phyloP scores from a whole-genome alignment of 2,329 filamentous ascomycete species.

The Pseudomassariella vexata region DNA sequence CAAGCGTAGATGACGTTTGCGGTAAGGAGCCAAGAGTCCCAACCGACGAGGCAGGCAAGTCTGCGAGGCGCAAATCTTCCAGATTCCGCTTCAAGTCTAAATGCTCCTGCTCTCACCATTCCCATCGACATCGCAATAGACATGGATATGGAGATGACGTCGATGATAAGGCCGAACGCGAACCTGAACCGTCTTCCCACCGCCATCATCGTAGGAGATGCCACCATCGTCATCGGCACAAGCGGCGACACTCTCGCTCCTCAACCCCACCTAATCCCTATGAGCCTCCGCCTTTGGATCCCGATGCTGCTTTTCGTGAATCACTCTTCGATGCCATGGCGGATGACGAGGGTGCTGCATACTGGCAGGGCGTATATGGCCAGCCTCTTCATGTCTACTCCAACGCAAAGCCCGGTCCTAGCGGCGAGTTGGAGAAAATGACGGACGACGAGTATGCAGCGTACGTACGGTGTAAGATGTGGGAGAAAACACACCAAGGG shows the following conservation, averaged over 20 bases:
- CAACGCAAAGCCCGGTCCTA: slow-evolving; percentile 37
- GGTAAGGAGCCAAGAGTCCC: not conserved
- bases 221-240: slow-evolving; percentile 21
- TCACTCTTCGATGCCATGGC: slow-evolving; percentile 95
- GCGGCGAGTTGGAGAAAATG: slow-evolving; percentile 72
- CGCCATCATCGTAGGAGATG: slow-evolving; percentile 14
- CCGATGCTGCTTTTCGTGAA: slow-evolving; percentile 78
- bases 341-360: slow-evolving; percentile 90
- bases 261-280: slow-evolving; percentile 42
- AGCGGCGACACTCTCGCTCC: slow-evolving; percentile 30
- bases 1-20: slow-evolving; percentile 9
- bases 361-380: slow-evolving; percentile 95
- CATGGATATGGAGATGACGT: slow-evolving; percentile 7
- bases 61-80: slow-evolving; percentile 17
- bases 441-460: slow-evolving; percentile 85
- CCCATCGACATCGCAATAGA: slow-evolving; percentile 16
- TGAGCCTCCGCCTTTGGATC: slow-evolving; percentile 46
- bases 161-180: slow-evolving; percentile 1
- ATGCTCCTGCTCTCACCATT: slow-evolving; percentile 18
- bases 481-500: slow-evolving; percentile 87
- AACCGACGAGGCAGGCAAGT: not conserved
- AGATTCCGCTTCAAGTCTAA: slow-evolving; percentile 38
- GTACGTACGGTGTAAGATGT: slow-evolving; percentile 85
- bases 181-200: slow-evolving; percentile 4
- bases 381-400: slow-evolving; percentile 85